Conservation (phyloP, 169 alveolate genomes). For the Plasmodium blacklocki region DNA sequence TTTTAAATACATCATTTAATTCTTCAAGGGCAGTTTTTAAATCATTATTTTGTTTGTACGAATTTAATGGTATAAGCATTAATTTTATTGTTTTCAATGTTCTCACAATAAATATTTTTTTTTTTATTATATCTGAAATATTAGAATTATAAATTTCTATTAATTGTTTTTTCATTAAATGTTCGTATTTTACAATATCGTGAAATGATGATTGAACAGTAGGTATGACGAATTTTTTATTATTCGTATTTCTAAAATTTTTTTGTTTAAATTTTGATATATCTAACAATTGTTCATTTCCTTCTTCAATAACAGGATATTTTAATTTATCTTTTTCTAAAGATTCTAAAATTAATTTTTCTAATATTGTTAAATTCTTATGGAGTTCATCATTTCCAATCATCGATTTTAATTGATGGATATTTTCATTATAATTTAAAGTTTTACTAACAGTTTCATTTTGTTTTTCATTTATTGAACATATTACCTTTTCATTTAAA, state of each 20-base stretch:
- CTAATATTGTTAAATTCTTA: slow-evolving; percentile 33
- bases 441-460: no score
- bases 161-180: slow-evolving; percentile 18
- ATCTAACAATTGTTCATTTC: slow-evolving; percentile 4
- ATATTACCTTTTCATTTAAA: no score
- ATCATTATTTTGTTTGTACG: slow-evolving; percentile 11
- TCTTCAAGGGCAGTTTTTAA: background rate
- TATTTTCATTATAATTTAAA: no score
- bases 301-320: slow-evolving; percentile 17
- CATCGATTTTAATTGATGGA: slow-evolving; percentile 19
- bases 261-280: slow-evolving; percentile 28
- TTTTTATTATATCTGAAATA: slow-evolving; percentile 10
- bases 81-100: slow-evolving; percentile 14
- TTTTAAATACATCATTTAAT: slow-evolving; percentile 13
- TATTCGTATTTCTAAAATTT: no score
- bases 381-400: slow-evolving; percentile 14
- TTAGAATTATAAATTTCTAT: slow-evolving; percentile 17
- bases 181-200: slow-evolving; percentile 51
- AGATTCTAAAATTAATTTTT: slow-evolving; percentile 20
- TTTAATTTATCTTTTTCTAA: slow-evolving; percentile 29
- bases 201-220: background rate
- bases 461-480: no score
- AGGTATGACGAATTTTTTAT: no score
- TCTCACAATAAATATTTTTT: slow-evolving; percentile 14
- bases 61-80: slow-evolving; percentile 7